Evolutionary conservation across 176 grass and related monocot species (phyloP), one percentile per base, ranked within the genome.

Genomic region (Musa schizocarpa): DNA sequence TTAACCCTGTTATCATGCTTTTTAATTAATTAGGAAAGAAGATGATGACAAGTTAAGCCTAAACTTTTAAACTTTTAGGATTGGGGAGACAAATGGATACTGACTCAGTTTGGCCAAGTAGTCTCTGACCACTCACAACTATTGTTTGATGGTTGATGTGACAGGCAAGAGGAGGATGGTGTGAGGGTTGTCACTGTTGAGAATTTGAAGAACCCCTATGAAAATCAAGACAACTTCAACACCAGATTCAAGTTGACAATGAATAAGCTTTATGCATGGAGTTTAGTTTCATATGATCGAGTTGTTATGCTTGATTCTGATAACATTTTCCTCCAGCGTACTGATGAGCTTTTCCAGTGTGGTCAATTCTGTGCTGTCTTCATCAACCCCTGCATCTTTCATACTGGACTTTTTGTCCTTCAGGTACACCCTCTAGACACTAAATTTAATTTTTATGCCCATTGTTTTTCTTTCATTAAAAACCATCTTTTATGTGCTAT

Each of bases 201-300:
- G 73, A 98, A 98, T 78, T 82, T 98, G 72, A 98, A 78, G 88
- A 98, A 98, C 54, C 94, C 94, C n/a, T 98, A 98, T 4, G 94
- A 87, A 78, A 76, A 55, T 53, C 89, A 98, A 56, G 90, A 84
- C 74, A 82, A 84, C 66, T 93, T 93, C 78, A 91, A 91, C 78
- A 78, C 65, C 68, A 86, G 94, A 80, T 98, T 98, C 76, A 98
- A 93, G 80, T 78, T 93, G 57, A 98, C 94, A 49, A 13, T 98
- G 73, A 98, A 98, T 80, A 98, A 98, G 88, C 90, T 98, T 25
- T 98, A 98, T 25, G 94, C 94, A 0, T 98, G 94, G 94, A 98
- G 75, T 74, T 54, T 93, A 64, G 78, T 91, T 3, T 86, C 93
- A 9, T 98, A 98, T 14, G 94, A 98, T 52, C 90, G 94, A 16